Evolutionary conservation across 2,329 filamentous ascomycete species (phyloP), one percentile per base, ranked within the genome.

Genomic region (Fusarium bactridioides): DNA sequence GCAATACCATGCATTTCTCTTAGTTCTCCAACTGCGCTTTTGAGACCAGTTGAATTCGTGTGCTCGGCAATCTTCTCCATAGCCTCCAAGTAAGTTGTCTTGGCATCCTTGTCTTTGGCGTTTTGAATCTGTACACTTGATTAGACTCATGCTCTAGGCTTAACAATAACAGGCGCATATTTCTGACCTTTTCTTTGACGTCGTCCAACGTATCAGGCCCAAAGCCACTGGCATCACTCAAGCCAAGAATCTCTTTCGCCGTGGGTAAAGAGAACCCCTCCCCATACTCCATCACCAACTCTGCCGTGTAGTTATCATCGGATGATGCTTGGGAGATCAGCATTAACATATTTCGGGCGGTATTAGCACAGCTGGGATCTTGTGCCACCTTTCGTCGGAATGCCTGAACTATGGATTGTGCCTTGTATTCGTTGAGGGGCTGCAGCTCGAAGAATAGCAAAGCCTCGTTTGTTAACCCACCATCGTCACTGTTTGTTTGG

Each of bases 241-340:
- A 63, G 2, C 78, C 80, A 33, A 83, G 76, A 31, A 83, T 67
- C 10, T 73, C 72, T 41, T 77, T 78, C 23, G 79, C 78, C 4
- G 82, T 82, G 4, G 76, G 74, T 21, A 82, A 48, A 8, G 82
- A 81, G 79, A 83, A 82, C 35, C 80, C 81, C 19, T 68, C 69
- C 55, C 81, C 79, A 21, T 76, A 77, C 51, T 83, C 82, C 73
- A 80, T 78, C 21, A 81, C 53, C 9, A 83, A 74, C 16, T 74
- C 73, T 12, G 76, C 74, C 61, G 80, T 80, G 53, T 82, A 82
- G 5, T 73, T 72, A 23, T 82, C 81, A 45, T 83, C 79, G 4
- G 76, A 78, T 2, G 82, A 78, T 19, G 77, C 73, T 31, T 77
- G 74, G 7, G 81, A 82, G 48, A 83, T 80, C 23, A 80, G 10